Evolutionary conservation across 305 asterid genomes (phyloP), one percentile per base, ranked within the genome.

Genomic region (Fraxinus platypoda): DNA sequence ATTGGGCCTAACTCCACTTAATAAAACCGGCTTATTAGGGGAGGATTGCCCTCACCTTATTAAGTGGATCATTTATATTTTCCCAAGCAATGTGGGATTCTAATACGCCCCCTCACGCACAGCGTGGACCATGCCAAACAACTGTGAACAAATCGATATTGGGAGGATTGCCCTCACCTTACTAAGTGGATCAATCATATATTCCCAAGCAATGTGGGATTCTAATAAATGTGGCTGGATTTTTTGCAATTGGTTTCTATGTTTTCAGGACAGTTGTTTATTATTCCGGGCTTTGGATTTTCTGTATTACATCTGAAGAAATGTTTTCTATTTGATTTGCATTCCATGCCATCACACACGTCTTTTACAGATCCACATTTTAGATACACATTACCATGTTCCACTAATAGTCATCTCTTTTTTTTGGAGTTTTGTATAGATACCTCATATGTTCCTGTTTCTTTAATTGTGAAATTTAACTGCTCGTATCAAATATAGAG

Each of bases 181-280:
- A n/a, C n/a, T n/a, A n/a, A n/a, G n/a, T n/a, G n/a, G n/a, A n/a
- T n/a, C n/a, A n/a, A n/a, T n/a, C n/a, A n/a, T n/a, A n/a, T n/a
- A n/a, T n/a, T n/a, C n/a, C n/a, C n/a, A n/a, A n/a, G n/a, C n/a
- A n/a, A n/a, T n/a, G n/a, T n/a, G n/a, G n/a, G n/a, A n/a, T n/a
- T n/a, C n/a, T n/a, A n/a, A n/a, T n/a, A n/a, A 64, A 77, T 19
- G 38, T 66, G 31, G 64, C 73, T 78, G 74, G 74, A 46, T 57
- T 81, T 71, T 38, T 52, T 33, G 78, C 13, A 52, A 21, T 19
- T 46, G 26, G 17, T 37, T 77, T 75, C 68, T 62, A 31, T 62
- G 13, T n/a, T 82, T 80, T 64, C 52, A 59, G 85, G 28, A 81
- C 78, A 2, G 17, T 3, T 75, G 38, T 82, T 76, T 38, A 75